Base-by-base conservation (phyloP, 176 grass and related monocot species). In the Alloteropsis semialata region DNA sequence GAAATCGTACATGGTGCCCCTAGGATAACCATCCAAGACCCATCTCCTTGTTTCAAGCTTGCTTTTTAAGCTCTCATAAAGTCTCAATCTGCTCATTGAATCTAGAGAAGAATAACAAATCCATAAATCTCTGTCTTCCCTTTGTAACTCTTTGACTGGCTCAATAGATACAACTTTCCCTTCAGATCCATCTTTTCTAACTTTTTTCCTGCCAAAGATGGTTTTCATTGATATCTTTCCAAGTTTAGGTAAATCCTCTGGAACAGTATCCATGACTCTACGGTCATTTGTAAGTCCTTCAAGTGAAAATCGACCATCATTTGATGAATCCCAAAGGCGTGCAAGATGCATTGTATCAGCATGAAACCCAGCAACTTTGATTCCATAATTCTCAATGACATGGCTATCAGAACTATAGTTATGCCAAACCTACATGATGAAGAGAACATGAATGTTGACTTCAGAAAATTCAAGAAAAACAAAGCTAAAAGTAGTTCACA, bases 311-410 rank as follows among this genome's bases (percentile, higher is more conserved):
- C 92, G 92, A 67, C 92, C 95, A 60, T 94, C 84, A 84, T 90
- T 97, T 25, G 90, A 94, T 83, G 92, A 94, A 87, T 97, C 88
- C 86, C 90, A 97, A 70, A 97, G 95, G 30, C 95, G 92, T 58
- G 92, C 90, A 74, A 97, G 89, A 90, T 97, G 95, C 90, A 97
- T 94, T 70, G 95, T 97, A 91, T 97, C 95, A 63, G 92, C 95
- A 85, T 94, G 86, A 87, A 97, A 97, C 41, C 92, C 92, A 81
- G 85, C 69, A 56, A 94, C 78, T 69, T 94, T 94, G 72, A 97
- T 91, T 46, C 92, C 90, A 48, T 86, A 75, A 78, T 97, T 97
- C 69, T 92, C 88, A 91, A 97, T 87, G 76, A 89, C 76, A 84
- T 97, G 95, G 78, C 36, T 94, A 85, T 94, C 92, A 89, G 94